phyloP scores from a whole-genome alignment of 1,284 basidiomycete species.

The Ustilago tritici region DNA sequence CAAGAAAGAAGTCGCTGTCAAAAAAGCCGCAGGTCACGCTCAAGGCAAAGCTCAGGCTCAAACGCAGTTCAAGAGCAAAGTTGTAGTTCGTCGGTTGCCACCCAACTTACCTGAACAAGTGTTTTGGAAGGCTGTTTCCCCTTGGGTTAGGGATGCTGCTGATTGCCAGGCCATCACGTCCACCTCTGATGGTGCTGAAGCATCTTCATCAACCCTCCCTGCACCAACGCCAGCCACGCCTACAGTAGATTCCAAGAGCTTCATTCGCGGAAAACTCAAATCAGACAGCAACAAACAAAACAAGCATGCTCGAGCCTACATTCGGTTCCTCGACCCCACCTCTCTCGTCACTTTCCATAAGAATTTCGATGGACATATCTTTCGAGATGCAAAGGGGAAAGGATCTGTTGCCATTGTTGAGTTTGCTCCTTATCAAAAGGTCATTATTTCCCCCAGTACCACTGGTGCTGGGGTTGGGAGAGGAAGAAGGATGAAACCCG shows the following conservation, averaged over 20 bases:
- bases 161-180: constrained; percentile 71
- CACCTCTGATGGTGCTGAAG: background rate
- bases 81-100: constrained; percentile 86
- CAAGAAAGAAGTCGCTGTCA: constrained; percentile 16
- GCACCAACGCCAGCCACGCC: background rate
- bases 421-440: constrained; percentile 90
- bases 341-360: constrained; percentile 81
- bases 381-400: constrained; percentile 88
- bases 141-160: constrained; percentile 80
- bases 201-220: constrained; percentile 4
- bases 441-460: constrained; percentile 69
- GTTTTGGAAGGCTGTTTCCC: constrained; percentile 90
- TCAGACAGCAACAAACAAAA: constrained; percentile 49
- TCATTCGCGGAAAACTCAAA: constrained; percentile 59
- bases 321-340: constrained; percentile 84
- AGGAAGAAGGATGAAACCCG: constrained; percentile 76
- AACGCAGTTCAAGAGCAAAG: constrained; percentile 76
- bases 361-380: constrained; percentile 91
- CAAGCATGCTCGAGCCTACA: constrained; percentile 83
- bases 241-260: constrained; percentile 57
- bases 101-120: constrained; percentile 90
- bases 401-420: constrained; percentile 90
- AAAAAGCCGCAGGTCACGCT: background rate
- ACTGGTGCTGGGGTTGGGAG: background rate
- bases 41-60: constrained; percentile 18